Base-by-base conservation (phyloP, 441 rosid genomes). In the Syzygium syzygioides region DNA sequence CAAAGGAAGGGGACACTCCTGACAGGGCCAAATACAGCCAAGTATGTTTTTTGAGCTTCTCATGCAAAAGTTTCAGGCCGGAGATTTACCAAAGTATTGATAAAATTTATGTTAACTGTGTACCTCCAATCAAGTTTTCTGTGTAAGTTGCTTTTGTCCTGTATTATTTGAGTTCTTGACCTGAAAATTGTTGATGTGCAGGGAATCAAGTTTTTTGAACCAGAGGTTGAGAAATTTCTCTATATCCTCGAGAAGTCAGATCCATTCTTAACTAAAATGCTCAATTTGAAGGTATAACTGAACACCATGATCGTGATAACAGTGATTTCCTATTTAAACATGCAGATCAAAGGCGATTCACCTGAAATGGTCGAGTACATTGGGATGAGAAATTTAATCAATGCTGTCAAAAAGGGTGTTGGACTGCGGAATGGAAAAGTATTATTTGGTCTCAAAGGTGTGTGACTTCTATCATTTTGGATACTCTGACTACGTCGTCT, bases 191-290 rank as follows among this genome's bases (percentile, higher is more conserved):
- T 28, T 88, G 85, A 89, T 88, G 34, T 86, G 86, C 97, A 97
- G 99, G 99, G 99, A 83, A 94, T 97, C 93, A 96, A 95, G 92
- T 97, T 97, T 94, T 96, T 97, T 90, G 99, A 96, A 91, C 99
- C 99, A 55, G 99, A 97, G 99, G 99, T 97, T 32, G 91, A 62
- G 52, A 41, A 88, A 87, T 60, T 20, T 79, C 80, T 86, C 87
- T 25, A 30, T 57, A 55, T 87, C 90, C 55, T 86, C 12, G 84
- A 55, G 55, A 55, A 86, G 52, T 89, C 79, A 85, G 89, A 88
- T 89, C 87, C 87, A 64, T 86, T 83, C 87, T 71, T 85, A 84
- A 23, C 25, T 55, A 55, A 55, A 90, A 80, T 62, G 13, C 87
- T 76, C 88, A 79, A 45, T 80, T 89, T 12, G 86, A 91, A 79